phyloP scores from a whole-genome alignment of 768 basidiomycete species.

The Gelatoporia subvermispora region DNA sequence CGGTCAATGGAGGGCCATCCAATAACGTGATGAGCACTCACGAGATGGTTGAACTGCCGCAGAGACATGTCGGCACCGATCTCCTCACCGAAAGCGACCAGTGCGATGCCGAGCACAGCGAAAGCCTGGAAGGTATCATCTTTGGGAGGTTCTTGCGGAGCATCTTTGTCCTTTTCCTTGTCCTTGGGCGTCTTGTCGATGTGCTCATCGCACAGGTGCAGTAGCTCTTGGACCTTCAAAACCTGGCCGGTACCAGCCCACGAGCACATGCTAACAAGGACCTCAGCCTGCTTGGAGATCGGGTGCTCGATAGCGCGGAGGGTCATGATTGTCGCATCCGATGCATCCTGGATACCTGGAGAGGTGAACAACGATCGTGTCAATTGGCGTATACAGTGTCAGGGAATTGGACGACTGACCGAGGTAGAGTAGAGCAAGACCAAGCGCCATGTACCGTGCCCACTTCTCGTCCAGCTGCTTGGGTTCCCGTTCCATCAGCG shows the following conservation, averaged over 20 bases:
- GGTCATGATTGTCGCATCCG: constrained; percentile 90
- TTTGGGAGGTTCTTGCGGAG: constrained; percentile 38
- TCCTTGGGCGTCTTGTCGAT: constrained; percentile 46
- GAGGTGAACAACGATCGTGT: not conserved
- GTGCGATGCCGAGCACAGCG: constrained; percentile 87
- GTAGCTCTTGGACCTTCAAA: constrained; percentile 84
- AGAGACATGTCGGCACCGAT: constrained; percentile 98
- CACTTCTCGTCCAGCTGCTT: constrained; percentile 87
- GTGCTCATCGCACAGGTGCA: constrained; percentile 93
- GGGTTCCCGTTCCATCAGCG: constrained; percentile 80
- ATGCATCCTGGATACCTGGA: constrained; percentile 84
- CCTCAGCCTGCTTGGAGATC: constrained; percentile 83
- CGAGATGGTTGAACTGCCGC: constrained; percentile 94
- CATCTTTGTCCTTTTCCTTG: constrained; percentile 27
- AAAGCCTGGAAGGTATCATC: constrained; percentile 89
- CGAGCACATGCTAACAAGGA: constrained; percentile 90
- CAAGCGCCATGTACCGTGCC: constrained; percentile 86
- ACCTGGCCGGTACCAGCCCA: constrained; percentile 96
- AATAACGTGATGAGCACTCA: constrained; percentile 31
- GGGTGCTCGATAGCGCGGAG: constrained; percentile 92
- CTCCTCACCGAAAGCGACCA: constrained; percentile 98
- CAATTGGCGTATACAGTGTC: no score
- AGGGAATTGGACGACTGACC: constrained; percentile 45
- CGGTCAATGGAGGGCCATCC: not conserved
- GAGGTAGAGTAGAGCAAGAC: constrained; percentile 85